phyloP scores from a whole-genome alignment of 1,284 basidiomycete genomes.

The Apiotrichum akiyoshidainum region DNA sequence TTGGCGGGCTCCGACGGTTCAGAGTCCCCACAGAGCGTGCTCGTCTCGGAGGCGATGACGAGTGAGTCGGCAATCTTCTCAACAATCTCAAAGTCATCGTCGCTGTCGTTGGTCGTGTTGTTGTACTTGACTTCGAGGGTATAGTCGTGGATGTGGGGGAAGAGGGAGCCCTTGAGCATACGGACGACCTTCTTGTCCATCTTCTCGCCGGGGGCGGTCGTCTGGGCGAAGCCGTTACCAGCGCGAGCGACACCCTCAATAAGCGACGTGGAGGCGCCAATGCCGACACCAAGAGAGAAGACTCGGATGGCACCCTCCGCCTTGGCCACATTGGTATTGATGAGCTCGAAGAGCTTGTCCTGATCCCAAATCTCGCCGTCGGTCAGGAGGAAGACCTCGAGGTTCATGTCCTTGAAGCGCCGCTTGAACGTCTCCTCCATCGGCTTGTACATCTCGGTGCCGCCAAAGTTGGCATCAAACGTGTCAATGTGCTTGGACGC shows the following conservation, averaged over 20 bases:
- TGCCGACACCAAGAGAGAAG: slow-evolving; percentile 32
- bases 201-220: slow-evolving; percentile 12
- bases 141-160: slow-evolving; percentile 17
- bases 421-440: slow-evolving; percentile 20
- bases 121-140: slow-evolving; percentile 15
- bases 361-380: slow-evolving; percentile 36
- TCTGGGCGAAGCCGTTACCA: slow-evolving; percentile 16
- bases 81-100: slow-evolving; percentile 23
- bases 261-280: slow-evolving; percentile 16
- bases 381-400: slow-evolving; percentile 35
- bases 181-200: slow-evolving; percentile 23
- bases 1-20: background rate
- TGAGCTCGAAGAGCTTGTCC: slow-evolving; percentile 11
- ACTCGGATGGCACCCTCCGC: slow-evolving; percentile 23
- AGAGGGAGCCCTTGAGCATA: slow-evolving; percentile 18
- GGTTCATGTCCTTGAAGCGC: slow-evolving; percentile 21
- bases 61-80: slow-evolving; percentile 9
- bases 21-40: no score
- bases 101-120: background rate
- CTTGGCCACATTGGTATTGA: slow-evolving; percentile 8
- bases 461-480: slow-evolving; percentile 26
- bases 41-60: background rate
- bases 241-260: slow-evolving; percentile 18
- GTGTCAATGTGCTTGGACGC: slow-evolving; percentile 23
- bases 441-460: slow-evolving; percentile 28